Percentiles rank a stretch among this genome's conserved stretches.
Evolutionary conservation across 2,329 filamentous ascomycete genomes (phyloP).

Genomic region (Trematosphaeria pertusa): DNA sequence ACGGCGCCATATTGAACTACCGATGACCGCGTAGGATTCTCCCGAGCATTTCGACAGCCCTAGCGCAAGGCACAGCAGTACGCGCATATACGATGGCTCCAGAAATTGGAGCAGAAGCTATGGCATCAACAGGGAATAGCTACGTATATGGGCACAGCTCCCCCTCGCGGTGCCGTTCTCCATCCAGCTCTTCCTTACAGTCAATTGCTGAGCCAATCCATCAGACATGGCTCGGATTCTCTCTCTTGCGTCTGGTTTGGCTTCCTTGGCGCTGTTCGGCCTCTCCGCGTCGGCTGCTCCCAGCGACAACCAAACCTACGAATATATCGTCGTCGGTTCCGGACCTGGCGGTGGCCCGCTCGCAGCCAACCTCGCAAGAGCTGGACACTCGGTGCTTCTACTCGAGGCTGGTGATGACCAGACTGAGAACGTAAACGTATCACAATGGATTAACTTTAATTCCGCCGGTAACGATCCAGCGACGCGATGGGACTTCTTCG

Average conservation of each 20-base stretch:
- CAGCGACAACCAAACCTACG: slow-evolving; percentile 51
- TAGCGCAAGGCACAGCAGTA: slow-evolving; percentile 14
- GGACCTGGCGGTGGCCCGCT: slow-evolving; percentile 25
- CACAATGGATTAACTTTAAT: slow-evolving; percentile 58
- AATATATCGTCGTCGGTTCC: slow-evolving; percentile 65
- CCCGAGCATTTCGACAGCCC: slow-evolving; percentile 11
- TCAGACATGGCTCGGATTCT: slow-evolving; percentile 23
- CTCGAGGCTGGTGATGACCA: slow-evolving; percentile 66
- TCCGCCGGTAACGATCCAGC: slow-evolving; percentile 62
- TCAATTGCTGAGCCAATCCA: slow-evolving; percentile 7
- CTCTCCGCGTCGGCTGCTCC: slow-evolving; percentile 15
- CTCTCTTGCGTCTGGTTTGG: slow-evolving; percentile 8
- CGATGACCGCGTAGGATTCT: slow-evolving; percentile 7
- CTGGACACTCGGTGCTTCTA: slow-evolving; percentile 63
- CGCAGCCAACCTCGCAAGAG: slow-evolving; percentile 36
- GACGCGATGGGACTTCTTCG: slow-evolving; percentile 68
- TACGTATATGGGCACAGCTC: neutral
- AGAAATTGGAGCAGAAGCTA: neutral
- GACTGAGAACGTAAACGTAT: slow-evolving; percentile 56
- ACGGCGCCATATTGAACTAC: slow-evolving; percentile 15
- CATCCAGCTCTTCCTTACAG: neutral
- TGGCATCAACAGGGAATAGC: neutral
- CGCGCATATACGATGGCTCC: slow-evolving; percentile 11
- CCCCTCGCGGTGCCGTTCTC: too few relatives aligned
- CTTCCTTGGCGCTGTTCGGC: slow-evolving; percentile 13